These are phyloP conservation scores for Heritiera fomes DNA, from an alignment of 345 rosid genomes.

Conservation along the genomic window DNA sequence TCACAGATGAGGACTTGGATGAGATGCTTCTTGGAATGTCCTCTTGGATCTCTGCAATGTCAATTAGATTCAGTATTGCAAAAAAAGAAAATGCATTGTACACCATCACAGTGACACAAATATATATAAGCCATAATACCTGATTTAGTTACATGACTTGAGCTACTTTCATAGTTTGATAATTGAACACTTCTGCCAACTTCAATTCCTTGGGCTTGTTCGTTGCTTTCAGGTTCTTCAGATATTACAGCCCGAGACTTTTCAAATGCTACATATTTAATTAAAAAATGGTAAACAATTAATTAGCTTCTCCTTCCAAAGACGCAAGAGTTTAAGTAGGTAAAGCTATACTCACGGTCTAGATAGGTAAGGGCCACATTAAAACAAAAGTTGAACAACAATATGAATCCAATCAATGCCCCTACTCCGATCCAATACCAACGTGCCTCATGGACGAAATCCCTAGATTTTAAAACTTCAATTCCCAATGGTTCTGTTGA, in stretches of 20 bases:
- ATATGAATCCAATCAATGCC: conserved; percentile 49
- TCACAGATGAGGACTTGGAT: conserved; percentile 17
- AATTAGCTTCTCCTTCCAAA: background rate
- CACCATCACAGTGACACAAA: background rate
- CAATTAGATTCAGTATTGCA: conserved; percentile 5
- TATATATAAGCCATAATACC: conserved; percentile 21
- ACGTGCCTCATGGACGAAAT: conserved; percentile 39
- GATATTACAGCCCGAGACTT: conserved; percentile 48
- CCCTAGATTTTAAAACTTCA: conserved; percentile 45
- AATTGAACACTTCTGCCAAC: conserved; percentile 36
- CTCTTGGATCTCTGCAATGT: conserved; percentile 19
- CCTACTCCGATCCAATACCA: conserved; percentile 85
- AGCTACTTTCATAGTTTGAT: conserved; percentile 25
- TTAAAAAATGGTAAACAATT: background rate
- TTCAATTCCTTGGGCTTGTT: conserved; percentile 21
- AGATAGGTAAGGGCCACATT: conserved; percentile 55
- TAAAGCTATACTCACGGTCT: conserved; percentile 40
- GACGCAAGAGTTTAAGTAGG: conserved; percentile 15
- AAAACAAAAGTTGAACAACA: conserved; percentile 50
- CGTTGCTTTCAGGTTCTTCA: conserved; percentile 39
- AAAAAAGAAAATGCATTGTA: background rate
- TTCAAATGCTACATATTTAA: conserved; percentile 48
- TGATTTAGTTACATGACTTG: conserved; percentile 23
- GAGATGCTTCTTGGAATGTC: conserved; percentile 24
- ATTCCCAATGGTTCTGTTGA: conserved; percentile 42